Evolutionary conservation across 2,329 filamentous ascomycete genomes (phyloP).

Genomic region (Fusarium globosum): DNA sequence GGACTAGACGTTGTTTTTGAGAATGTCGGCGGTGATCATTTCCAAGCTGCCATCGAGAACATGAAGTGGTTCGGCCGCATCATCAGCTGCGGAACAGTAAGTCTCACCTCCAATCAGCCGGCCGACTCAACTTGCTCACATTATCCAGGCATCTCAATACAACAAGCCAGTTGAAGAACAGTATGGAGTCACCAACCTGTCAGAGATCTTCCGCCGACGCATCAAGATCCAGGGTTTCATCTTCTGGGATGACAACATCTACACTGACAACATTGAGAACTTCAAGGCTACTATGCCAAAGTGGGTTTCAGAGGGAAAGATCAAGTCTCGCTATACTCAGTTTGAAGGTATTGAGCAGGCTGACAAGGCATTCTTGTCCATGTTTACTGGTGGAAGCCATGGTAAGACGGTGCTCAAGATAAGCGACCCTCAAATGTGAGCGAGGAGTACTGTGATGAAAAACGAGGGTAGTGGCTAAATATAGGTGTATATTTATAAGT

Average conservation of each 20-base stretch:
- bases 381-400: background rate
- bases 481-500: accelerated
- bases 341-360: background rate
- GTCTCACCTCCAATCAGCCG: background rate
- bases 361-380: background rate
- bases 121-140: accelerated
- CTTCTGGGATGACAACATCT: background rate
- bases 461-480: background rate
- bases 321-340: background rate
- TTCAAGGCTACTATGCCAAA: background rate
- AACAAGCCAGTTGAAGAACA: background rate
- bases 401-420: background rate
- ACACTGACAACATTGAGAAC: background rate
- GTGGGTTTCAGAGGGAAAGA: background rate
- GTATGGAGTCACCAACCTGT: background rate
- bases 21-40: background rate
- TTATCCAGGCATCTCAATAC: background rate
- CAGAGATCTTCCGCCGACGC: background rate
- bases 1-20: background rate
- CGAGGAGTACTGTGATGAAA: background rate
- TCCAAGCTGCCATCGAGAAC: background rate
- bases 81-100: background rate
- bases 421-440: background rate
- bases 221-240: background rate
- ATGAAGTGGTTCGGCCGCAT: background rate